A percentile compares a stretch with the other conserved stretches of the same genome.
These are phyloP conservation scores for Curvularia verruculosa DNA, from an alignment of 2,329 filamentous ascomycete species.

Conservation along the genomic window DNA sequence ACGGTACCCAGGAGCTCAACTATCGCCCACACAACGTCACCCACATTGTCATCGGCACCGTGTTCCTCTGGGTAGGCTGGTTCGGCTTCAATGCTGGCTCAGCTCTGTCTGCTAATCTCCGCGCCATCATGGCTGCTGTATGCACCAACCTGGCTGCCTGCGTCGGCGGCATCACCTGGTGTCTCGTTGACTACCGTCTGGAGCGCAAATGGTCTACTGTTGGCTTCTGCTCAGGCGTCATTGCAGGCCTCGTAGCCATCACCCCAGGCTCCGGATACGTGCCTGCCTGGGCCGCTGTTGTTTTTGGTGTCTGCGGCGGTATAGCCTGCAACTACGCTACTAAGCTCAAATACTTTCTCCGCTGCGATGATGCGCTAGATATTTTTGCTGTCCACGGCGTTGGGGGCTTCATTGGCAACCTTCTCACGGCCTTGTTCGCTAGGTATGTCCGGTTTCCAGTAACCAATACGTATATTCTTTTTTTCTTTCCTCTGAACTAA, in stretches of 20 bases:
- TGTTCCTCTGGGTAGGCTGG: slow-evolving; percentile 95
- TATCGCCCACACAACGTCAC: slow-evolving; percentile 93
- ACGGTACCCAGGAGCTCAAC: slow-evolving; percentile 86
- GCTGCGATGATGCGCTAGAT: slow-evolving; percentile 83
- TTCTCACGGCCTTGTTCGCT: slow-evolving; percentile 75
- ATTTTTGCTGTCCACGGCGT: slow-evolving; percentile 69
- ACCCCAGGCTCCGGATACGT: slow-evolving; percentile 88
- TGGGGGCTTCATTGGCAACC: slow-evolving; percentile 64
- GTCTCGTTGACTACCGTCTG: slow-evolving; percentile 83
- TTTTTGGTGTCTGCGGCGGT: slow-evolving; percentile 79
- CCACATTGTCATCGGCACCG: slow-evolving; percentile 88
- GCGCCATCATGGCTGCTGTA: slow-evolving; percentile 83
- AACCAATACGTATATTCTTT: no score
- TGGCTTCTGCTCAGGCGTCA: slow-evolving; percentile 89
- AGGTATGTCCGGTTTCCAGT: slow-evolving; percentile 57
- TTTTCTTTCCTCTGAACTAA: no score
- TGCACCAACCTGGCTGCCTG: slow-evolving; percentile 87
- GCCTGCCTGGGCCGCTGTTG: slow-evolving; percentile 80
- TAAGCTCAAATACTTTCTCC: slow-evolving; percentile 84
- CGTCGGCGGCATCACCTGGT: slow-evolving; percentile 87
- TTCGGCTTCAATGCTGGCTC: slow-evolving; percentile 94
- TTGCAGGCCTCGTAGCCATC: slow-evolving; percentile 85
- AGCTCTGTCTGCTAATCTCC: slow-evolving; percentile 78
- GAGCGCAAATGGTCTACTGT: slow-evolving; percentile 93
- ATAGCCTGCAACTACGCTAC: slow-evolving; percentile 86